These are phyloP conservation scores for Neurospora sp. DNA, from an alignment of 495 filamentous ascomycete genomes.

Conservation along the genomic window DNA sequence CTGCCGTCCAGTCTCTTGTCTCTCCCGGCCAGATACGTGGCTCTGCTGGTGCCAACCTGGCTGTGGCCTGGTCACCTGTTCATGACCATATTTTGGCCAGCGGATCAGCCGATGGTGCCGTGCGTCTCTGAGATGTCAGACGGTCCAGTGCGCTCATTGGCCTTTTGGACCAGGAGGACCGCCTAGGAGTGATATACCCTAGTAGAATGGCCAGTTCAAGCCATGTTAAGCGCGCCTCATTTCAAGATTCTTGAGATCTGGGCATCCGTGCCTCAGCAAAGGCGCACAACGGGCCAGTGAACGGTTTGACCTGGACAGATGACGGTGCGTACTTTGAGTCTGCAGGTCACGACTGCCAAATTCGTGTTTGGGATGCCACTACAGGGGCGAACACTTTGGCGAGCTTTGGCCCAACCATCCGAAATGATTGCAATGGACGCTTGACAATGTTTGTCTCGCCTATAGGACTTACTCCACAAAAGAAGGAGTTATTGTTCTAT, in stretches of 20 bases:
- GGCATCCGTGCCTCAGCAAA: slow-evolving; percentile 37
- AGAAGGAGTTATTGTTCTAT: slow-evolving; percentile 24
- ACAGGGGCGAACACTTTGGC: slow-evolving; percentile 75
- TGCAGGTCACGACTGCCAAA: slow-evolving; percentile 67
- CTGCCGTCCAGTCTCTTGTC: slow-evolving; percentile 56
- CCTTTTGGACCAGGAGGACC: slow-evolving; percentile 71
- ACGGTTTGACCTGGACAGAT: slow-evolving; percentile 64
- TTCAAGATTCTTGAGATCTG: slow-evolving; percentile 35
- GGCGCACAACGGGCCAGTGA: slow-evolving; percentile 67
- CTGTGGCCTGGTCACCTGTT: slow-evolving; percentile 69
- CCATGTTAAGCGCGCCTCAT: slow-evolving; percentile 23
- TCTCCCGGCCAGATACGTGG: slow-evolving; percentile 36
- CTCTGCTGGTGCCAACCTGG: slow-evolving; percentile 56
- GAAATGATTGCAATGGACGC: slow-evolving; percentile 42
- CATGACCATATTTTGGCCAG: slow-evolving; percentile 70
- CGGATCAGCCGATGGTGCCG: slow-evolving; percentile 65
- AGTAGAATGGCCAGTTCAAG: slow-evolving; percentile 22
- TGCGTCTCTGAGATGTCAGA: slow-evolving; percentile 78
- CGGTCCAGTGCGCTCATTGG: slow-evolving; percentile 61
- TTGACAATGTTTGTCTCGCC: slow-evolving; percentile 54
- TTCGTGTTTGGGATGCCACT: slow-evolving; percentile 73
- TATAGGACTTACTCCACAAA: slow-evolving; percentile 43
- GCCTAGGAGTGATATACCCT: slow-evolving; percentile 41
- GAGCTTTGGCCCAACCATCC: slow-evolving; percentile 69
- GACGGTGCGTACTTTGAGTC: slow-evolving; percentile 59